These are phyloP conservation scores for Colletotrichum phormii DNA, from an alignment of 2,329 filamentous ascomycete species.

Conservation along the genomic window DNA sequence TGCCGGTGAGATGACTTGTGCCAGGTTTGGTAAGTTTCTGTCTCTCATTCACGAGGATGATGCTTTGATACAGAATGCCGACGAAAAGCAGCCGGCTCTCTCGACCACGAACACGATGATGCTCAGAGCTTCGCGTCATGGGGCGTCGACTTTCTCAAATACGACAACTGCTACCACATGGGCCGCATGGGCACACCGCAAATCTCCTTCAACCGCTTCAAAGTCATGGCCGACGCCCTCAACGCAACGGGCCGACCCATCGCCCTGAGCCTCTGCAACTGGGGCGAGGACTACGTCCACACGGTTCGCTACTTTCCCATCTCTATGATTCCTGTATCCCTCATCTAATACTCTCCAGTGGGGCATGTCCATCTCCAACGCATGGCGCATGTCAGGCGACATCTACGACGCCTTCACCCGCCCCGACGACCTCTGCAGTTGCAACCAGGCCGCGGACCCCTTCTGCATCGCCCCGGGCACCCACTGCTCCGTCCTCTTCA, in stretches of 20 bases:
- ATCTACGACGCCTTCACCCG: slow-evolving; percentile 49
- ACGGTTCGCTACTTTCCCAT: slow-evolving; percentile 4
- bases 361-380: slow-evolving; percentile 45
- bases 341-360: slow-evolving; percentile 39
- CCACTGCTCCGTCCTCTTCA: slow-evolving; percentile 44
- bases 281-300: slow-evolving; percentile 46
- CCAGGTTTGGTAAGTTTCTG: slow-evolving; percentile 47
- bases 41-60: neutral
- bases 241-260: slow-evolving; percentile 46
- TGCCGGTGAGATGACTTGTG: slow-evolving; percentile 62
- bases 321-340: neutral
- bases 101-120: slow-evolving; percentile 64
- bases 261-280: slow-evolving; percentile 48
- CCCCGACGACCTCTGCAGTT: slow-evolving; percentile 46
- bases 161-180: slow-evolving; percentile 59
- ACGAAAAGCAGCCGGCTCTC: slow-evolving; percentile 50
- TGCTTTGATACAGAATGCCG: neutral
- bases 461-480: slow-evolving; percentile 40
- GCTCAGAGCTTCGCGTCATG: slow-evolving; percentile 63
- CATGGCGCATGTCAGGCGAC: slow-evolving; percentile 49
- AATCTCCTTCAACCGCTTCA: slow-evolving; percentile 45
- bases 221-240: slow-evolving; percentile 48
- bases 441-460: slow-evolving; percentile 42
- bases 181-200: slow-evolving; percentile 42
- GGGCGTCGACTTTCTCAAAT: slow-evolving; percentile 66